These are phyloP conservation scores for Rhododendron ferrugineum DNA, from an alignment of 148 eudicot species.

Conservation along the genomic window DNA sequence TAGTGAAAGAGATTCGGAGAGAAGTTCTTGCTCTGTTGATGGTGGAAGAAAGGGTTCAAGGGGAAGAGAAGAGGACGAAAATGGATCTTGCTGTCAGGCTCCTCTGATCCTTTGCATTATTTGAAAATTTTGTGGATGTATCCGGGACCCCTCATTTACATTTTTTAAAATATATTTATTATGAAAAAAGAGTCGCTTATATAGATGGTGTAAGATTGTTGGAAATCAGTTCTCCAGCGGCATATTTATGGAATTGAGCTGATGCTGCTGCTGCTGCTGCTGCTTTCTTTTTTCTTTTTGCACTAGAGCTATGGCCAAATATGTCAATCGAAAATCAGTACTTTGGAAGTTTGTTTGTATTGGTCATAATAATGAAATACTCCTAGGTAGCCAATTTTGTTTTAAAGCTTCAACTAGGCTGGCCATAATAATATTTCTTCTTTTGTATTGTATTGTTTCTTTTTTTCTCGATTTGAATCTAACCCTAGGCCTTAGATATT, in stretches of 20 bases:
- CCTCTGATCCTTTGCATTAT: background rate
- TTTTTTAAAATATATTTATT: background rate
- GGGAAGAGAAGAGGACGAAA: background rate
- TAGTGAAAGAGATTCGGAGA: background rate
- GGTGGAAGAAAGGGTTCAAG: constrained; percentile 1
- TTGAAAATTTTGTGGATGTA: background rate
- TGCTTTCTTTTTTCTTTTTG: too few relatives aligned
- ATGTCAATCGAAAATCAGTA: background rate
- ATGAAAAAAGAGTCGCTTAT: background rate
- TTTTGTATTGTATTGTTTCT: too few relatives aligned
- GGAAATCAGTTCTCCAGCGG: background rate
- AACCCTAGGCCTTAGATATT: too few relatives aligned
- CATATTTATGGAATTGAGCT: background rate
- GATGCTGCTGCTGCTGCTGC: too few relatives aligned
- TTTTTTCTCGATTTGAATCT: too few relatives aligned
- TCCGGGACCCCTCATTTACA: background rate
- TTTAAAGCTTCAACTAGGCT: too few relatives aligned
- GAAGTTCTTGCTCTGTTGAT: background rate
- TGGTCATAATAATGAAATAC: too few relatives aligned
- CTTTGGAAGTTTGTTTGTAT: too few relatives aligned
- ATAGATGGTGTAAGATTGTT: background rate
- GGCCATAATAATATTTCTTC: too few relatives aligned
- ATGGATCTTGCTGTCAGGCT: background rate
- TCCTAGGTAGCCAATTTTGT: too few relatives aligned
- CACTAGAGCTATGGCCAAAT: too few relatives aligned